Evolutionary conservation across 257 asterid genomes (phyloP).

Genomic region (Parsonsia alboflavescens): DNA sequence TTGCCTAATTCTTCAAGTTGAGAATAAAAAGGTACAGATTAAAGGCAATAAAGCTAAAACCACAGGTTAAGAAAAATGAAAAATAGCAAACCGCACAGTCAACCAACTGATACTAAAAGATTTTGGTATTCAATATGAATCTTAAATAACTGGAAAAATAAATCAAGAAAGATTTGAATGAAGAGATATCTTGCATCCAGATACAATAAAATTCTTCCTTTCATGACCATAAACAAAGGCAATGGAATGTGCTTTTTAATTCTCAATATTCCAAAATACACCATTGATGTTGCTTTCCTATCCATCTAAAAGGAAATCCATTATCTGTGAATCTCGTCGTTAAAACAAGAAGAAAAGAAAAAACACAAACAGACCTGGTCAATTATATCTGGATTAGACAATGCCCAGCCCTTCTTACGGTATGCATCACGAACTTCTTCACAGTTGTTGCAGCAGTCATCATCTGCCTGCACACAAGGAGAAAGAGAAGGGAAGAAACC

Average conservation of each 20-base stretch:
- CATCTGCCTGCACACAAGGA: conserved; percentile 58
- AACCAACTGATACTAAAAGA: background rate
- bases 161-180: background rate
- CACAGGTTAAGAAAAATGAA: background rate
- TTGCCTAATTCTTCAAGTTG: background rate
- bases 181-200: no score
- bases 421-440: conserved; percentile 99
- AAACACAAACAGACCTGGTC: conserved; percentile 60
- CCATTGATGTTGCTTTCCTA: background rate
- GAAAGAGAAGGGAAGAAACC: conserved; percentile 18
- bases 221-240: no score
- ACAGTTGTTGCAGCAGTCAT: conserved; percentile 84
- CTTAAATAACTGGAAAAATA: background rate
- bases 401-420: conserved; percentile 90
- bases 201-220: background rate
- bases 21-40: background rate
- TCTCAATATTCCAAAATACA: background rate
- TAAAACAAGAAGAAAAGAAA: background rate
- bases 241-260: background rate
- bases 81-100: background rate
- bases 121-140: background rate
- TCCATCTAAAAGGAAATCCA: background rate
- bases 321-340: background rate
- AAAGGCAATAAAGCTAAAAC: background rate
- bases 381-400: conserved; percentile 71